Evolutionary conservation across 2,329 filamentous ascomycete species (phyloP), one percentile per base, ranked within the genome.

Genomic region (Pseudogymnoascus sp.): DNA sequence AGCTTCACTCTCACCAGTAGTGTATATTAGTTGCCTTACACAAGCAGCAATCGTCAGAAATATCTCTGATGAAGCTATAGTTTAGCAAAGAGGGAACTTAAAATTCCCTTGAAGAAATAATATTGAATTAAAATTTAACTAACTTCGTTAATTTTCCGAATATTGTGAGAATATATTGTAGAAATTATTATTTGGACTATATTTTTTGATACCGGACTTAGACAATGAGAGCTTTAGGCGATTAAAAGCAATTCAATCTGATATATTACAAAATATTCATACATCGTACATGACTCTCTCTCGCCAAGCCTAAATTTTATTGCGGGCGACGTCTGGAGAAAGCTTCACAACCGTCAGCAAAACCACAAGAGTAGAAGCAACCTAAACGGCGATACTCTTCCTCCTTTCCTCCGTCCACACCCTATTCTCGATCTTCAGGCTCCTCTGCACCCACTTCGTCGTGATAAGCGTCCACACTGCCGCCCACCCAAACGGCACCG

Each of bases 401-500:
- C 40, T 39, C 21, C 60, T 64, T 50, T 67, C 67, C 33, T 47
- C 62, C 44, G 44, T 50, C 66, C 67, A 69, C 26, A 66, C 60
- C 11, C 10, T 62, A 29, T 63, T 66, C 15, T 68, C 66, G 37
- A 62, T 64, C 58, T 58, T 63, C 50, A 66, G 60, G 44, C 66
- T 64, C 61, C 11, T 63, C 40, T 63, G 67, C 10, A 66, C 62
- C 37, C 66, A 66, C 9, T 35, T n/a, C 35, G 67, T 63, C 5
- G 65, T 67, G 35, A 66, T 33, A 6, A 64, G 60, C 6, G 64
- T 59, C 63, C 58, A 66, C 5, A 64, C 60, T 1, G 61, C 64
- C 11, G 58, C 60, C 57, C 63, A 66, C n/a, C 59, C 60, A 63
- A 63, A 69, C 8, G 68, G 68, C 17, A 70, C 61, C 5, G 68